These are phyloP conservation scores for Dillenia suffruticosa DNA, from an alignment of 164 flowering plant species.

Conservation along the genomic window DNA sequence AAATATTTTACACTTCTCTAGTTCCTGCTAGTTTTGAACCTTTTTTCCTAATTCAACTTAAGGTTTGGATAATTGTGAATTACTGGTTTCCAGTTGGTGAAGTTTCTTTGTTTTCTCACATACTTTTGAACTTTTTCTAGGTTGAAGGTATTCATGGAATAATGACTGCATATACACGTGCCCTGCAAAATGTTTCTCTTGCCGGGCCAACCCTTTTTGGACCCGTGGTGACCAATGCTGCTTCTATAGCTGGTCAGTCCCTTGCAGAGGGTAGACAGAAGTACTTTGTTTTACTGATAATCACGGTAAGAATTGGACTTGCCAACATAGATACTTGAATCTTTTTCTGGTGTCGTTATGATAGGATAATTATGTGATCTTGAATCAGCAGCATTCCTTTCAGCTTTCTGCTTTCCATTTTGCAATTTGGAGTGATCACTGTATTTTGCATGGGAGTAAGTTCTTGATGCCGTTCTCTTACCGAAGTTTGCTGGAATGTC, in stretches of 20 bases:
- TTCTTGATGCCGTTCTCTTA: neutral
- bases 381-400: too few relatives aligned
- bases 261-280: constrained; percentile 41
- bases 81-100: neutral
- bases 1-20: neutral
- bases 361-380: too few relatives aligned
- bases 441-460: neutral
- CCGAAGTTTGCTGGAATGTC: constrained; percentile 8
- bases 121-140: constrained; percentile 22
- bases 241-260: constrained; percentile 51
- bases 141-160: constrained; percentile 76
- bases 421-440: too few relatives aligned
- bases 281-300: constrained; percentile 61
- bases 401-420: too few relatives aligned
- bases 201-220: constrained; percentile 77
- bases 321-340: neutral
- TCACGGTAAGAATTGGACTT: constrained; percentile 41
- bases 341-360: too few relatives aligned
- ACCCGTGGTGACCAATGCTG: constrained; percentile 49
- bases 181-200: constrained; percentile 61
- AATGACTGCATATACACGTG: constrained; percentile 63
- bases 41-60: neutral
- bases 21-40: neutral
- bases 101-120: constrained; percentile 1
- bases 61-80: too few relatives aligned